Percentiles rank a stretch among this genome's conserved stretches.
Evolutionary conservation across 2,329 filamentous ascomycete species (phyloP).

Genomic region (Monosporascus sp.): DNA sequence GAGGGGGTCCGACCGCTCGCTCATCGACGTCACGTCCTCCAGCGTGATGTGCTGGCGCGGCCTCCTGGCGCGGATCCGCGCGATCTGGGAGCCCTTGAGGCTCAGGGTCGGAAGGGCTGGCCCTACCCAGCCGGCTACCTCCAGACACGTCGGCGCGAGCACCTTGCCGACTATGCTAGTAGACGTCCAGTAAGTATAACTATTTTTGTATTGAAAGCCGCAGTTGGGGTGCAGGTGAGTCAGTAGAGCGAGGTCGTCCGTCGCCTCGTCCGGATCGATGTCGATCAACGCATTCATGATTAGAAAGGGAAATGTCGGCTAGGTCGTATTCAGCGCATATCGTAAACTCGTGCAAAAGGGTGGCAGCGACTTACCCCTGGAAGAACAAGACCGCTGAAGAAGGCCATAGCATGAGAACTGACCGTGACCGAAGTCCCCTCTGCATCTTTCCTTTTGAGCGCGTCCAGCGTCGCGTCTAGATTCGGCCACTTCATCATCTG

Average conservation of each 20-base stretch:
- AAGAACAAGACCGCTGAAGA: conserved; percentile 68
- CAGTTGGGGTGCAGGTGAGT: conserved; percentile 63
- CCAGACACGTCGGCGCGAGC: conserved; percentile 63
- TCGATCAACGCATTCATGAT: conserved; percentile 76
- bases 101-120: conserved; percentile 64
- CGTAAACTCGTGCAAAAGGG: background rate
- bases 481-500: conserved; percentile 75
- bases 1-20: conserved; percentile 61
- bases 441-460: conserved; percentile 53
- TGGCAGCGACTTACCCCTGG: conserved; percentile 50
- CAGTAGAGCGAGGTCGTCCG: conserved; percentile 59
- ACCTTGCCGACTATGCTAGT: conserved; percentile 71
- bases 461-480: conserved; percentile 56
- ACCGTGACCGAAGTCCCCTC: conserved; percentile 54
- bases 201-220: conserved; percentile 70
- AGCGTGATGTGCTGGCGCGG: conserved; percentile 51
- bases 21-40: conserved; percentile 61
- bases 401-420: conserved; percentile 69
- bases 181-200: conserved; percentile 72
- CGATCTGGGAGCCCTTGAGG: conserved; percentile 63
- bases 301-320: conserved; percentile 63
- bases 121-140: conserved; percentile 69
- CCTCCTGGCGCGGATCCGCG: conserved; percentile 57
- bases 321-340: background rate
- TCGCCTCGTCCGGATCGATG: conserved; percentile 63